Base-by-base conservation (phyloP, 1,284 basidiomycete genomes). In the Agaricales sp. region DNA sequence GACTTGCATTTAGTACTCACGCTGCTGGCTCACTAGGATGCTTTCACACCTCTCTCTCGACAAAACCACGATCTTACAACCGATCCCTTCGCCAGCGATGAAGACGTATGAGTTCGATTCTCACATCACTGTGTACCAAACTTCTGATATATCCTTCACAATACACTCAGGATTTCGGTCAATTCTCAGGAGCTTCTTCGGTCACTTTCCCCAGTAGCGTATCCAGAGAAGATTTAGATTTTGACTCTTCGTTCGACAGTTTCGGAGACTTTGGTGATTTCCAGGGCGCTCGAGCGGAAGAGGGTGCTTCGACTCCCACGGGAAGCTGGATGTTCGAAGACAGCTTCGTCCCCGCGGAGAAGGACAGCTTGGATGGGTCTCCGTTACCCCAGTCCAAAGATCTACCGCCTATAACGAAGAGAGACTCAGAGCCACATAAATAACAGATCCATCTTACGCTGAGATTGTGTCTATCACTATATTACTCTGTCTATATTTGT, bases 191-290 rank as follows among this genome's bases (percentile, higher is more conserved):
- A 57, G 58, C 77, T 1, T 70, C 77, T 1, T 69, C 70, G 1
- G 85, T 87, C 63, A 74, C 69, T 1, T 79, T 78, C 60, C 68
- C 73, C 1, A 70, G 78, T 0, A 74, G 73, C 3, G 73, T 77
- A 50, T 71, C 69, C 45, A 78, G 78, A 11, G 62, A 67, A 8
- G 68, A 61, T 50, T 63, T 58, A 1, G 71, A 71, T 18, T n/a
- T n/a, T n/a, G 77, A 82, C 22, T 69, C 75, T 1, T 75, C 78
- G 1, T 82, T 84, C 55, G 80, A 82, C 39, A 71, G 69, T 20
- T 84, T 82, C 57, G 80, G 79, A 22, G 86, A 87, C 55, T 88
- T 90, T 61, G 83, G 83, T 8, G 87, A 88, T 52, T 90, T 90
- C 58, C 85, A 86, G 55, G 71, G 68, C 49, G 75, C 70, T 0